These are phyloP conservation scores for Boletus eberwhitei DNA, from an alignment of 768 basidiomycete species.

Conservation along the genomic window DNA sequence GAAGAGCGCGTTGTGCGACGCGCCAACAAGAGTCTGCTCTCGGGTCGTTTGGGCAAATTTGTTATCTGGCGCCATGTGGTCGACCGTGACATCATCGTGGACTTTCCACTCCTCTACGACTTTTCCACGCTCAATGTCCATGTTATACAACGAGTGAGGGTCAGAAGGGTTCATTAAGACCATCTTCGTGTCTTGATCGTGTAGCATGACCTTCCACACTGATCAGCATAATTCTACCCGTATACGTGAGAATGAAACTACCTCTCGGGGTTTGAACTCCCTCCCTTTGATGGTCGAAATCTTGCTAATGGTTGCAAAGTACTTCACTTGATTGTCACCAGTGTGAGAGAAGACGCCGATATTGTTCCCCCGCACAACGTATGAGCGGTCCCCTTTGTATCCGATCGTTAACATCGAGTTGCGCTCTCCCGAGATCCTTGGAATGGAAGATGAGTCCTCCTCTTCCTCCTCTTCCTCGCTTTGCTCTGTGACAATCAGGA, in stretches of 20 bases:
- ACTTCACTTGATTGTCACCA: conserved; percentile 69
- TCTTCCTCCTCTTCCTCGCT: conserved; percentile 38
- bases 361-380: conserved; percentile 87
- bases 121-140: conserved; percentile 94
- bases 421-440: conserved; percentile 52
- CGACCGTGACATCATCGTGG: conserved; percentile 82
- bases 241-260: conserved; percentile 32
- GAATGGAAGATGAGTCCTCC: conserved; percentile 35
- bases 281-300: conserved; percentile 77
- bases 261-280: conserved; percentile 82
- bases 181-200: conserved; percentile 96
- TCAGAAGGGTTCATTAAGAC: conserved; percentile 81
- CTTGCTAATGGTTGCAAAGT: conserved; percentile 83
- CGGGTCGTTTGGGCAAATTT: conserved; percentile 94
- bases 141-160: conserved; percentile 77
- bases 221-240: conserved; percentile 1
- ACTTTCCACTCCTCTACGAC: conserved; percentile 99
- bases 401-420: conserved; percentile 93
- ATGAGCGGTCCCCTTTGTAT: conserved; percentile 93
- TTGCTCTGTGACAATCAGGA: conserved; percentile 41
- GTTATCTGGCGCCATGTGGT: conserved; percentile 87
- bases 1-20: conserved; percentile 94
- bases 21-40: conserved; percentile 90
- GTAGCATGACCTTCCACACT: conserved; percentile 78
- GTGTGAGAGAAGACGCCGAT: conserved; percentile 88